Conservation (phyloP, 73 alveolate species). For the Stentor coeruleus region DNA sequence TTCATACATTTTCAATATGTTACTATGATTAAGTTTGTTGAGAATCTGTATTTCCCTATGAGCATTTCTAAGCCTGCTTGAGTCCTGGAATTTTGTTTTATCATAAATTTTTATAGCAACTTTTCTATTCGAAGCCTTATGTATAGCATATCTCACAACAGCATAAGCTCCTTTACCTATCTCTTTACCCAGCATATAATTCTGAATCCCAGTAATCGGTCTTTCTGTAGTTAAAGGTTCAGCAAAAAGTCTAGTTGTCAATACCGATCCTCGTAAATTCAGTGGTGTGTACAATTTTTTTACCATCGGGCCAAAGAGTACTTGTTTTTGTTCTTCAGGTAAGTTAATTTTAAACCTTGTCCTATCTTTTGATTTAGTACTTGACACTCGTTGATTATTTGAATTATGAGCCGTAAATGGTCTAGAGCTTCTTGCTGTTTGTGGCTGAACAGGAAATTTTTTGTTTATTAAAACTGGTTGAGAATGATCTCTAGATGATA, state of each 20-base stretch:
- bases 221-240: neutral
- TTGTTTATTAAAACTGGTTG: no score
- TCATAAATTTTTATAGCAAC: conserved; percentile 63
- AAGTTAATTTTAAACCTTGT: neutral
- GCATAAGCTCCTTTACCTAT: conserved; percentile 86
- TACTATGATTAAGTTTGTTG: neutral
- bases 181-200: conserved; percentile 47
- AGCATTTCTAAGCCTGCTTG: neutral
- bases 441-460: no score
- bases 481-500: no score
- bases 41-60: neutral
- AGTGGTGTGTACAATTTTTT: neutral
- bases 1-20: neutral
- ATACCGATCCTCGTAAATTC: neutral
- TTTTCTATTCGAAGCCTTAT: conserved; percentile 42
- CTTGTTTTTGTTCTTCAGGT: neutral
- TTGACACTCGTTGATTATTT: neutral
- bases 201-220: neutral
- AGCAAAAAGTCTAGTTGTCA: no score
- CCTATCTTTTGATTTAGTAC: neutral
- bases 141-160: conserved; percentile 52
- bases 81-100: neutral
- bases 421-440: no score
- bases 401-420: neutral
- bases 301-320: neutral